phyloP scores from a whole-genome alignment of 2,329 filamentous ascomycete genomes.

The Hypoxylon sp. region DNA sequence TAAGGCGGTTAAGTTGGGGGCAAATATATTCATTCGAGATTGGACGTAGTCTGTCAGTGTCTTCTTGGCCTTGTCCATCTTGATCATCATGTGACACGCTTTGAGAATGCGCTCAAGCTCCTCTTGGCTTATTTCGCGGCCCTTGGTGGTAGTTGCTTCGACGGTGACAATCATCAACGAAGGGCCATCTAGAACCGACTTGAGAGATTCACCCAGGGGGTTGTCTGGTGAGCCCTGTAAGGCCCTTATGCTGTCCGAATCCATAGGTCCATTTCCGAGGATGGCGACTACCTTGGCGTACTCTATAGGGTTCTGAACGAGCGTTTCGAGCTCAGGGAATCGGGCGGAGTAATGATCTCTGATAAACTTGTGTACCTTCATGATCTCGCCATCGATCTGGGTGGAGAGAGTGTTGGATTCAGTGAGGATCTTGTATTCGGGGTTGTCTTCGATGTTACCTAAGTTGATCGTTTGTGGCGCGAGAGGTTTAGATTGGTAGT shows the following conservation, averaged over 20 bases:
- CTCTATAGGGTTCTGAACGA: conserved; percentile 92
- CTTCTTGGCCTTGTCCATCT: conserved; percentile 87
- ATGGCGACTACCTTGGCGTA: conserved; percentile 97
- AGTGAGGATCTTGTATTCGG: conserved; percentile 89
- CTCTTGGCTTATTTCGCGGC: conserved; percentile 79
- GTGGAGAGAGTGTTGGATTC: conserved; percentile 92
- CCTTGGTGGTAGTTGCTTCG: conserved; percentile 91
- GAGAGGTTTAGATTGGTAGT: conserved; percentile 79
- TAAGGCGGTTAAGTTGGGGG: conserved; percentile 90
- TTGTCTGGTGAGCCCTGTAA: conserved; percentile 85
- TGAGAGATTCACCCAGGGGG: conserved; percentile 79
- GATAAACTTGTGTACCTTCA: conserved; percentile 94
- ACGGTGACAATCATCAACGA: conserved; percentile 96
- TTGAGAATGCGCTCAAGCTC: conserved; percentile 81
- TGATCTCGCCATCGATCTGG: conserved; percentile 92
- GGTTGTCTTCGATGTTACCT: conserved; percentile 91
- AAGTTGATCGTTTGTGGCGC: conserved; percentile 75
- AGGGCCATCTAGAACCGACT: conserved; percentile 86
- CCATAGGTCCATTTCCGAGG: conserved; percentile 90
- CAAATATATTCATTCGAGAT: conserved; percentile 96
- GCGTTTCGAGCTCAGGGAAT: conserved; percentile 91
- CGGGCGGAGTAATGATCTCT: conserved; percentile 94
- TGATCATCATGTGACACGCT: conserved; percentile 90
- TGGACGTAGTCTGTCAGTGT: conserved; percentile 94
- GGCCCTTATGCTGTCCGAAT: conserved; percentile 82